Conservation (phyloP, 495 filamentous ascomycete genomes). For the Aspergillus cavernicola region DNA sequence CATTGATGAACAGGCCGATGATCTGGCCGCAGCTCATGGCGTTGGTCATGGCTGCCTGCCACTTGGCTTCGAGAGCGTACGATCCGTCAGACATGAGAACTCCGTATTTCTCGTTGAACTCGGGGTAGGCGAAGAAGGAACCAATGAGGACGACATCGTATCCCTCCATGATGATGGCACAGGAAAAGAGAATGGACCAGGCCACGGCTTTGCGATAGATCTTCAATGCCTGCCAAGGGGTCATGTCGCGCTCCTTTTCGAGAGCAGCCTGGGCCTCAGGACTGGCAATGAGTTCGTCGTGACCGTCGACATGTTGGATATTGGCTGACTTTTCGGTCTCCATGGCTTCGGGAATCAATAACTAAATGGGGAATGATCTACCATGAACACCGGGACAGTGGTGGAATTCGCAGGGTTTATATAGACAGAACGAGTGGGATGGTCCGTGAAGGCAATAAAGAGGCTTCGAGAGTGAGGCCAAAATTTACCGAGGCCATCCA, state of each 20-base stretch:
- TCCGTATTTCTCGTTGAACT: conserved; percentile 69
- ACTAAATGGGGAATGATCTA: background rate
- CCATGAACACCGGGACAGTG: background rate
- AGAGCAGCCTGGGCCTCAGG: conserved; percentile 25
- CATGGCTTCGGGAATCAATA: conserved; percentile 13
- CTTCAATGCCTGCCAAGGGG: conserved; percentile 37
- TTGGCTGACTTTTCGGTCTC: background rate
- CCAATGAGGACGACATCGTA: conserved; percentile 57
- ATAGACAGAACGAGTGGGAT: background rate
- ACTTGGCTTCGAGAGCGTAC: conserved; percentile 41
- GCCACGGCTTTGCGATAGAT: conserved; percentile 54
- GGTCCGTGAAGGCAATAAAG: too few species aligned
- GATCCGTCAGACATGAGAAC: conserved; percentile 30
- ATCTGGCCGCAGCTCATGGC: conserved; percentile 54
- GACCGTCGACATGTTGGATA: background rate
- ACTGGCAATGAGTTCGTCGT: background rate
- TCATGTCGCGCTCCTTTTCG: conserved; percentile 46
- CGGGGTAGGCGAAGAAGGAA: conserved; percentile 44
- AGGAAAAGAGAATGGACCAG: conserved; percentile 52
- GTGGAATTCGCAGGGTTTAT: background rate
- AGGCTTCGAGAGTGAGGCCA: too few species aligned
- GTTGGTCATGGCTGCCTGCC: conserved; percentile 67
- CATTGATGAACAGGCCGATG: conserved; percentile 58
- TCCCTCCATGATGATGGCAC: conserved; percentile 51
- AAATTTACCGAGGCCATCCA: background rate